A percentile compares a stretch with the other conserved stretches of the same genome.
Evolutionary conservation across 768 basidiomycete genomes (phyloP).

Genomic region (Pulveroboletus sp.): DNA sequence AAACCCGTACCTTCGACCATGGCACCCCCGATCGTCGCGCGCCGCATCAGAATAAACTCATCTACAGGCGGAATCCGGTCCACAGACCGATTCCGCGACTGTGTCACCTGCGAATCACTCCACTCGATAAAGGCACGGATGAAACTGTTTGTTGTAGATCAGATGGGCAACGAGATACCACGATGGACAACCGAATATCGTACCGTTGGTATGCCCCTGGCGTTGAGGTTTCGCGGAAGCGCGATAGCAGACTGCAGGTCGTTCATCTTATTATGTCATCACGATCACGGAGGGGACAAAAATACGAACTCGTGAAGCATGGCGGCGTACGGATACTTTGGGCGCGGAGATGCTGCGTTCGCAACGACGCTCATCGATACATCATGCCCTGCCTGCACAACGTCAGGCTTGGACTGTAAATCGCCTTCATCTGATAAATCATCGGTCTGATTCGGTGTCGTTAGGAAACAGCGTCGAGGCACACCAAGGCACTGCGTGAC

Average conservation of each 20-base stretch:
- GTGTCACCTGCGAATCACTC: constrained; percentile 36
- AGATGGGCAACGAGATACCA: background rate
- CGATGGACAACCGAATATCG: constrained; percentile 20
- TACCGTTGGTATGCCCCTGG: constrained; percentile 35
- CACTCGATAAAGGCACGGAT: constrained; percentile 34
- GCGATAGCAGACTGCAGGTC: constrained; percentile 27
- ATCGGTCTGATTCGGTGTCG: constrained; percentile 26
- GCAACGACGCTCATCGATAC: constrained; percentile 30
- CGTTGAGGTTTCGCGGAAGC: constrained; percentile 37
- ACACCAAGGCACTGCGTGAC: background rate
- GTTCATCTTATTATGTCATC: constrained; percentile 11
- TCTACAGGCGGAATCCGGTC: constrained; percentile 37
- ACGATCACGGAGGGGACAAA: background rate
- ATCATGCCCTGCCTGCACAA: constrained; percentile 32
- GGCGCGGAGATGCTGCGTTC: constrained; percentile 27
- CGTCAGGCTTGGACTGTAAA: constrained; percentile 34
- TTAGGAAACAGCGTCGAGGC: constrained; percentile 4
- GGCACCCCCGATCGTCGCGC: constrained; percentile 35
- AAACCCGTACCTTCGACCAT: constrained; percentile 35
- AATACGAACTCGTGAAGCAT: constrained; percentile 37
- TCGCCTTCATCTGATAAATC: constrained; percentile 38
- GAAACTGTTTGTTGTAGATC: constrained; percentile 26
- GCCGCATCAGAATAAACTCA: constrained; percentile 37
- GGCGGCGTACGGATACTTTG: constrained; percentile 36
- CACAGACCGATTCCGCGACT: constrained; percentile 33